Evolutionary conservation across 108 stramenopile genomes (phyloP).

Genomic region (Cyclotella sp.): DNA sequence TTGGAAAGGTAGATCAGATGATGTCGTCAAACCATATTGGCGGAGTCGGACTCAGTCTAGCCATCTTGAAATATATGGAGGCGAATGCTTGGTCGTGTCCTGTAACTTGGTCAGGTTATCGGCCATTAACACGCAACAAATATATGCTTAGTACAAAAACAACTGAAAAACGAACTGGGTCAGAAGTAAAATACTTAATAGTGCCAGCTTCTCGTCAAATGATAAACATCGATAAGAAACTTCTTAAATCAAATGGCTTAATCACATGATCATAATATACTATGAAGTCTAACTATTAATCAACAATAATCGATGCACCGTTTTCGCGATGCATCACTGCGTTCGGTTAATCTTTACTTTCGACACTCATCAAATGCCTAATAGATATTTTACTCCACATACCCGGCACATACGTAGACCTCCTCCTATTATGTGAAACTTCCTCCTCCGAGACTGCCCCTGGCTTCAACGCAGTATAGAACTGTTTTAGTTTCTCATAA

Average conservation of each 20-base stretch:
- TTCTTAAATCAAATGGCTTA: too few species aligned
- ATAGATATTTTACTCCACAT: constrained; percentile 15
- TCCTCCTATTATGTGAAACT: constrained; percentile 33
- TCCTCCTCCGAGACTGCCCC: constrained; percentile 5
- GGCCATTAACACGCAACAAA: constrained; percentile 53
- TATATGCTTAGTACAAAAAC: too few species aligned
- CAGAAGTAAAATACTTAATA: too few species aligned
- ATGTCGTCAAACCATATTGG: constrained; percentile 84
- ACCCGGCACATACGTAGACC: constrained; percentile 29
- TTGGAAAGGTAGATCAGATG: constrained; percentile 76
- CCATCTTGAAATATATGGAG: constrained; percentile 79
- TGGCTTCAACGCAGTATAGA: constrained; percentile 4
- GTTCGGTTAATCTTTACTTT: not conserved
- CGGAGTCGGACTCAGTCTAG: constrained; percentile 84
- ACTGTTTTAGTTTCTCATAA: constrained; percentile 30
- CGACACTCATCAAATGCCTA: constrained; percentile 25
- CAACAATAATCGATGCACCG: too few species aligned
- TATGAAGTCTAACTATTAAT: too few species aligned
- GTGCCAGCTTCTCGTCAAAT: too few species aligned
- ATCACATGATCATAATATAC: too few species aligned
- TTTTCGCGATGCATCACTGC: too few species aligned
- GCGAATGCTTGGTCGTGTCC: constrained; percentile 70
- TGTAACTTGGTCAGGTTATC: constrained; percentile 76
- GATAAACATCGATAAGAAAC: too few species aligned
- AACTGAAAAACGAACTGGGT: too few species aligned